A percentile compares a stretch with the other conserved stretches of the same genome.
phyloP scores from a whole-genome alignment of 169 alveolate genomes.

The Eimeria tenella region DNA sequence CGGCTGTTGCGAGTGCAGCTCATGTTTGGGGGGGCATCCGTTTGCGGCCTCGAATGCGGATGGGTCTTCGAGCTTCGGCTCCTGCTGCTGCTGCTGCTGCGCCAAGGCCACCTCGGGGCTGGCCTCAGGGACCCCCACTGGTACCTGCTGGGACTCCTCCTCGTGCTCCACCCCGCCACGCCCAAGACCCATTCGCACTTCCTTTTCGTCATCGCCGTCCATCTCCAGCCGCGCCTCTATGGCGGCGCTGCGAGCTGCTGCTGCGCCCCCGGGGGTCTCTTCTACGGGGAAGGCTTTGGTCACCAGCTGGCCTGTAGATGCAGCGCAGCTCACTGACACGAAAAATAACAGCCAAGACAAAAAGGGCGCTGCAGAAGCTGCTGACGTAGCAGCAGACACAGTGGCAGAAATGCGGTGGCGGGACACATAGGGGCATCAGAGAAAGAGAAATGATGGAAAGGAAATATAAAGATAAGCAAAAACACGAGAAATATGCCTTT shows the following conservation, averaged over 20 bases:
- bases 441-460: not conserved
- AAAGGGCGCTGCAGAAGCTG: not conserved
- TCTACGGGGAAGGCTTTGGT: conserved; percentile 43
- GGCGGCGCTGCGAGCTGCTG: conserved; percentile 48
- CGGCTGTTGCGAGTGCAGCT: not conserved
- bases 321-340: not conserved
- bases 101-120: not conserved
- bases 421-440: not conserved
- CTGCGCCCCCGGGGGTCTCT: conserved; percentile 51
- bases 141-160: not conserved
- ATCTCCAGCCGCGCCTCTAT: conserved; percentile 70
- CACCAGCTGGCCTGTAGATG: not conserved
- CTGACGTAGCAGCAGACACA: not conserved
- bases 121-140: not conserved
- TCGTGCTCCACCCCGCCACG: not conserved
- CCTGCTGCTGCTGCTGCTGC: conserved; percentile 1
- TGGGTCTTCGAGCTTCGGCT: not conserved
- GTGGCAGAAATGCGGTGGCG: not conserved
- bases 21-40: not conserved
- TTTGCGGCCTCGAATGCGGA: not conserved
- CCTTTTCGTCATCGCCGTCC: conserved; percentile 51
- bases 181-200: not conserved
- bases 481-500: not conserved
- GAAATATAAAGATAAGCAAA: not conserved
- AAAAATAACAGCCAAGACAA: not conserved